Base-by-base conservation (phyloP, 2,329 filamentous ascomycete species). In the Thermothelomyces thermophilus region DNA sequence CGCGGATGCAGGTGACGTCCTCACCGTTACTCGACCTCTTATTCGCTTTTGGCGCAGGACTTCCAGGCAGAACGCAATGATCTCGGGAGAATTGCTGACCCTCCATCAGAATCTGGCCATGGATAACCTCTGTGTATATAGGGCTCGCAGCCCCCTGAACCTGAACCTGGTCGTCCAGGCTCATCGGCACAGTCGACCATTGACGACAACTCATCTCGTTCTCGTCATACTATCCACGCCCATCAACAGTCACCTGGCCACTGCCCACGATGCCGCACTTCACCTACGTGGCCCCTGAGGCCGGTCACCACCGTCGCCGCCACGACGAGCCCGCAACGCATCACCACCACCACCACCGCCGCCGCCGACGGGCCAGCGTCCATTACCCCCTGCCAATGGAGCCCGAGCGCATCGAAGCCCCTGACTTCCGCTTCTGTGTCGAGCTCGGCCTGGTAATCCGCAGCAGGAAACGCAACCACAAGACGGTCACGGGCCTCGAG, bases 341-440 rank as follows among this genome's bases (percentile, higher is more conserved):
- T 34, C 41, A 46, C 14, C 31, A 46, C 30, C n/a, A n/a, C n/a
- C n/a, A n/a, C n/a, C n/a, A n/a, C 30, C 9, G 30, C 30, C 9
- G 30, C 30, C 9, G 30, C 30, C 30, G 30, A 14, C 24, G 36
- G n/a, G 16, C 35, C 10, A 10, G 11, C 20, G 16, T 42, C 34
- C 28, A 37, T 16, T 43, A 35, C 8, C 34, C 22, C 37, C 26
- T 22, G n/a, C 34, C 30, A 11, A 24, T 20, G 20, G 34, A 28
- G 16, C 8, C 19, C 11, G 31, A 11, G 2, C 31, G 33, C 19
- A 33, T 50, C 4, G 51, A 54, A 6, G 2, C 43, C 17, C 55
- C 56, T 2, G 56, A 60, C 35, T 60, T 61, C 56, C 55, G 51
- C 41, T 57, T 61, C 46, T 57, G 54, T 37, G 45, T 57, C 42